phyloP scores from a whole-genome alignment of 208 protist species.

The Naegleria gruberi region DNA sequence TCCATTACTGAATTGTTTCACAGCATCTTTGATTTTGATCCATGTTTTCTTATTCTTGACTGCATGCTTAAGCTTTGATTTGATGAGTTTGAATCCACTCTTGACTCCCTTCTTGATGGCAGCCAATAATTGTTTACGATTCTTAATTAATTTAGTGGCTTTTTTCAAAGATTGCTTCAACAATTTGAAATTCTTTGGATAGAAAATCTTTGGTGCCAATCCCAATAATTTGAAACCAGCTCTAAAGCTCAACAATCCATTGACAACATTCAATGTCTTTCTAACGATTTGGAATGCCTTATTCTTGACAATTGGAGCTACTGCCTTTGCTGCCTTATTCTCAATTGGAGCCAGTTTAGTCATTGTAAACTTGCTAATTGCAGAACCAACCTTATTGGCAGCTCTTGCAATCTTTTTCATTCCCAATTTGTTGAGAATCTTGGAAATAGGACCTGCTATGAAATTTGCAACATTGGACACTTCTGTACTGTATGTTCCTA shows the following conservation, averaged over 20 bases:
- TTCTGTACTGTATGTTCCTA: background rate
- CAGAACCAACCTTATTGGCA: too few relatives aligned
- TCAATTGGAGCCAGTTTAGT: background rate
- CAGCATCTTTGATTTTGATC: too few relatives aligned
- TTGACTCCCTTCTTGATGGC: background rate
- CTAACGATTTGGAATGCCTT: background rate
- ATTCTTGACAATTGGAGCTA: background rate
- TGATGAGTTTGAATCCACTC: too few relatives aligned
- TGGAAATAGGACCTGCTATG: background rate
- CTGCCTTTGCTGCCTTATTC: background rate
- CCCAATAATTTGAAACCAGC: background rate
- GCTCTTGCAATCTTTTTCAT: background rate
- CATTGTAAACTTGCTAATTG: background rate
- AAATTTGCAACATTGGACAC: background rate
- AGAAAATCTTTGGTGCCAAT: background rate
- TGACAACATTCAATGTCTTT: background rate
- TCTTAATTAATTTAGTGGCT: background rate
- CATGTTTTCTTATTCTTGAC: too few relatives aligned
- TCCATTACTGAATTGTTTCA: too few relatives aligned
- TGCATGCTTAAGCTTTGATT: background rate
- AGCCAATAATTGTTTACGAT: background rate
- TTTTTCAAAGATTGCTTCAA: background rate
- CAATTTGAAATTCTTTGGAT: too few relatives aligned
- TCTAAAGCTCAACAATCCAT: background rate
- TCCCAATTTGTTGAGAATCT: background rate